Evolutionary conservation across 495 filamentous ascomycete genomes (phyloP), one percentile per base, ranked within the genome.

Genomic region (Annulohypoxylon nitens): DNA sequence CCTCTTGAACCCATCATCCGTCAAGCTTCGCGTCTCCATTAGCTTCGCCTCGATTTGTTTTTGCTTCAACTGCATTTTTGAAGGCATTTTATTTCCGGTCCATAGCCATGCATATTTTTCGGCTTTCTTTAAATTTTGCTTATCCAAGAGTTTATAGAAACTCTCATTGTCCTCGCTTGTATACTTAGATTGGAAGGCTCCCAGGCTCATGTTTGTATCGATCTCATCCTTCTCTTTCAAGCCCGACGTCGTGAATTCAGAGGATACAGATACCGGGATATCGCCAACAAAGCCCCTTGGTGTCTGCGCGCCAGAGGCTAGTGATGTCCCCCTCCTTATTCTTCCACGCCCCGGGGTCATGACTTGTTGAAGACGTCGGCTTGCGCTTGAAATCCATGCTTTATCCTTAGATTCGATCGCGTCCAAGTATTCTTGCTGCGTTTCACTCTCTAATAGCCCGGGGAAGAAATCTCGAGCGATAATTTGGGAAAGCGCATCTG

Each of bases 381-480:
- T 89, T 11, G 94, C 92, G 64, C 88, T 91, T n/a, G 87, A 83
- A 61, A 98, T 97, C 95, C 97, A 98, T 75, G 87, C 88, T 60
- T 86, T 82, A 79, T 99, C 91, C 39, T 90, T 89, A 4, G 93
- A 96, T 11, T 96, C 93, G 8, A 98, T 81, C 0, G 96, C 96
- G 75, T 97, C 91, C 26, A 99, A 84, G 76, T 97, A 98, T 72
- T 99, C 96, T 74, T 95, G 90, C 76, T 97, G 94, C 3, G 89
- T 89, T 68, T 97, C 89, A 33, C 88, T 90, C 75, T 98, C 95
- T 0, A 95, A 84, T 0, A 99, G 86, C 2, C 95, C 96, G 0
- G 96, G 96, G 79, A 98, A 99, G 86, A 96, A 99, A 82, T 99
- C 97, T 43, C 97, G 93, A 33, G 93, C 92, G 61, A 98, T 97